Evolutionary conservation across 148 eudicot genomes (phyloP).

Genomic region (Cornus florida): DNA sequence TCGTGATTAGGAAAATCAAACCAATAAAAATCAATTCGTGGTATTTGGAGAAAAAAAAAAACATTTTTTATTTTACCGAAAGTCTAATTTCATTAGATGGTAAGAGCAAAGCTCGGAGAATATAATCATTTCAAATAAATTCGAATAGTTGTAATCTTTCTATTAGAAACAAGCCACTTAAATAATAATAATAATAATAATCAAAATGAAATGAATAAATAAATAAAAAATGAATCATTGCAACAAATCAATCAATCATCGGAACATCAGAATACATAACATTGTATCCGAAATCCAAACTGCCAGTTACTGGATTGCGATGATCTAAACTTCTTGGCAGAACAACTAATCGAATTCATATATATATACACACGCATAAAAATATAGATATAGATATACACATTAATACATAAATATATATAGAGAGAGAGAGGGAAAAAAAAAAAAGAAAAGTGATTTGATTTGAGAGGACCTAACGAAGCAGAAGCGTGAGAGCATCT

Average conservation of each 20-base stretch:
- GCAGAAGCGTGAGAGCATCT: constrained; percentile 13
- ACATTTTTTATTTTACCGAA: too few species aligned
- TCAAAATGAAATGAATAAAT: neutral
- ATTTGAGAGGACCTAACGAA: constrained; percentile 11
- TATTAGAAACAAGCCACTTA: neutral
- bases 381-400: neutral
- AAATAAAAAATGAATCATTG: neutral
- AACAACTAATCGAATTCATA: neutral
- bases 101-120: too few species aligned
- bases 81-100: too few species aligned
- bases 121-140: neutral
- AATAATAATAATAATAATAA: too few species aligned
- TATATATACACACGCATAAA: neutral
- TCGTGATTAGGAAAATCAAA: neutral
- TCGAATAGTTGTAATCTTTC: neutral
- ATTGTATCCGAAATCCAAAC: too few species aligned
- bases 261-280: neutral
- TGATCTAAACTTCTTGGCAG: too few species aligned
- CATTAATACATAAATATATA: neutral
- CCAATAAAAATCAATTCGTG: neutral
- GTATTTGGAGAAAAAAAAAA: too few species aligned
- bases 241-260: neutral
- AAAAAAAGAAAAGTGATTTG: neutral
- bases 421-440: too few species aligned
- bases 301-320: neutral